Percentiles rank a stretch among this genome's conserved stretches.
phyloP scores from a whole-genome alignment of 495 filamentous ascomycete genomes.

The Penicillium macrosclerotiorum region DNA sequence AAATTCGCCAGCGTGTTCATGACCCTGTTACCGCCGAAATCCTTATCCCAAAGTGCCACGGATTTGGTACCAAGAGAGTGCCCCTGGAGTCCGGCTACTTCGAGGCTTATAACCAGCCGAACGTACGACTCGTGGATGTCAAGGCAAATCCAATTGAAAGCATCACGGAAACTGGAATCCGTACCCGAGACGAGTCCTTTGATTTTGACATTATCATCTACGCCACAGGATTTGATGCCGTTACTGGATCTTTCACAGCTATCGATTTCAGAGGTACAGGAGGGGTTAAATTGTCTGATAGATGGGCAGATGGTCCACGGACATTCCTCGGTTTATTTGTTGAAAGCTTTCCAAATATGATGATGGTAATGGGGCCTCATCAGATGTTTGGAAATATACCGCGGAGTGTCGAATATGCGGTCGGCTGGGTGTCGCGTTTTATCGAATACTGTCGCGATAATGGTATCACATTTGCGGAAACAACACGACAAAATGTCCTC shows the following conservation, averaged over 20 bases:
- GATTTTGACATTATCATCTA: constrained; percentile 42
- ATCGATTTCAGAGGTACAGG: constrained; percentile 27
- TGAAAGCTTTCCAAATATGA: constrained; percentile 11
- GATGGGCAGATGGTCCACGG: constrained; percentile 24
- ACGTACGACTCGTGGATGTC: constrained; percentile 50
- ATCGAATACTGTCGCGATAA: no score
- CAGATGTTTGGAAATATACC: constrained; percentile 11
- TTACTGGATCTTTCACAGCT: constrained; percentile 27
- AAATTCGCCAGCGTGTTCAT: constrained; percentile 41
- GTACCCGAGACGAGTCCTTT: constrained; percentile 18
- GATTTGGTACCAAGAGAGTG: constrained; percentile 49
- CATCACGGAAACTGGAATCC: constrained; percentile 29
- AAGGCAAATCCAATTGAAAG: constrained; percentile 34
- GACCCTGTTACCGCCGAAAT: constrained; percentile 46
- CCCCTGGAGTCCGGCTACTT: constrained; percentile 52
- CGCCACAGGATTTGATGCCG: constrained; percentile 37
- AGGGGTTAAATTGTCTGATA: constrained; percentile 15
- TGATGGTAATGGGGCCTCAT: constrained; percentile 13
- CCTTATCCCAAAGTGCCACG: constrained; percentile 50
- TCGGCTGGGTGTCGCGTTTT: no score
- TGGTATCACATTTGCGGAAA: no score
- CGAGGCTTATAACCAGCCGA: constrained; percentile 47
- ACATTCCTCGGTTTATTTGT: constrained; percentile 7
- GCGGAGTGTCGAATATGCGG: constrained; percentile 12
- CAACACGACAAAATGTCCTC: no score